Conservation (phyloP, 768 basidiomycete genomes). For the Rhodocollybia butyracea region DNA sequence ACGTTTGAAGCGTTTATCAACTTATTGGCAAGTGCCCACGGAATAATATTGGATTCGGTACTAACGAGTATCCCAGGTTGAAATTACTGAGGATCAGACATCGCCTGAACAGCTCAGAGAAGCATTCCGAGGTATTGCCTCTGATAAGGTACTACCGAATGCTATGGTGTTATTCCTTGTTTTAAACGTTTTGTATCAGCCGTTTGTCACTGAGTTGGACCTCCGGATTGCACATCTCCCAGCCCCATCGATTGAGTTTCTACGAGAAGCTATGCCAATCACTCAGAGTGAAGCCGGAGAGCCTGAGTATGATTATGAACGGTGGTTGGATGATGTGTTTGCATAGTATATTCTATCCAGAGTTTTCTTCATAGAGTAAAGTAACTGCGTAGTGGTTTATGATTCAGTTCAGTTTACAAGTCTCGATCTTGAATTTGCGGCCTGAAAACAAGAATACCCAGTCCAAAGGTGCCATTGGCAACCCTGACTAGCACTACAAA, state of each 20-base stretch:
- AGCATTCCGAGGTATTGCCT: conserved; percentile 89
- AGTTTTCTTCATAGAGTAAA: no score
- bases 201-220: conserved; percentile 92
- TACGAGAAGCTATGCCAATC: conserved; percentile 78
- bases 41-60: not conserved
- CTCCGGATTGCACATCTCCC: conserved; percentile 83
- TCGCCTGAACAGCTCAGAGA: conserved; percentile 89
- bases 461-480: no score
- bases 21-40: conserved; percentile 59
- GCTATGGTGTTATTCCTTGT: conserved; percentile 6
- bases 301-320: conserved; percentile 75
- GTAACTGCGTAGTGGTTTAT: no score
- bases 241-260: conserved; percentile 69
- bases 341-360: conserved; percentile 34
- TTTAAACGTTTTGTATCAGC: conserved; percentile 41
- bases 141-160: conserved; percentile 65
- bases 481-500: not conserved
- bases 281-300: conserved; percentile 52
- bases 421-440: not conserved
- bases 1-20: conserved; percentile 95
- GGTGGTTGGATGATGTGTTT: conserved; percentile 80
- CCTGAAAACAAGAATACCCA: no score
- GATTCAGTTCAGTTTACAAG: no score
- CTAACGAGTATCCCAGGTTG: conserved; percentile 55
- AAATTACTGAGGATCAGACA: conserved; percentile 94